Evolutionary conservation across 352 stramenopile genomes (phyloP).

Genomic region (Phytopythium mirpurense): DNA sequence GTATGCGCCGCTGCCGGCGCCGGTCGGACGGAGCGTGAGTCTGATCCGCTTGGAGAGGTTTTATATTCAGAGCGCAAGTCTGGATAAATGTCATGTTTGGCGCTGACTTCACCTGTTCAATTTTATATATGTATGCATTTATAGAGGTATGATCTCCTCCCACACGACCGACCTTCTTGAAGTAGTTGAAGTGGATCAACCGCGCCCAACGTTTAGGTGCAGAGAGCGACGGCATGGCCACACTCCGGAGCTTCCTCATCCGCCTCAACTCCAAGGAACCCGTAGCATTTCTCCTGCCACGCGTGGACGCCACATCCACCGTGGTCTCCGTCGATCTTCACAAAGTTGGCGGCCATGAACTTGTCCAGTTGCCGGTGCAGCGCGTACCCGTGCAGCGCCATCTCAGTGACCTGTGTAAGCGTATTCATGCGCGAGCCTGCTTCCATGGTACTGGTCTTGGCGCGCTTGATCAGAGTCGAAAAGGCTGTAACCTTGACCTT

Average conservation of each 20-base stretch:
- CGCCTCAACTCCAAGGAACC: background rate
- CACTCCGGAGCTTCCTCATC: background rate
- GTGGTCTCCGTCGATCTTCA: background rate
- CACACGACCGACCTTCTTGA: no score
- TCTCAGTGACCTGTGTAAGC: slow-evolving; percentile 3
- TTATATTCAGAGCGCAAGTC: background rate
- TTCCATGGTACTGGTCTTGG: background rate
- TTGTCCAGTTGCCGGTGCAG: slow-evolving; percentile 7
- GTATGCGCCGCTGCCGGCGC: background rate
- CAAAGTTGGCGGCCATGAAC: background rate
- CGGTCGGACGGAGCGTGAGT: no score
- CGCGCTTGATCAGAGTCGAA: background rate
- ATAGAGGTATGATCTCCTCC: background rate
- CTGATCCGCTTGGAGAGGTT: no score
- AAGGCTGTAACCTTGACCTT: background rate
- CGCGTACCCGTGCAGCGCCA: background rate
- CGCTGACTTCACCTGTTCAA: background rate
- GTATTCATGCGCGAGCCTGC: background rate
- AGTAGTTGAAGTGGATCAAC: background rate
- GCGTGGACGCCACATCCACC: background rate
- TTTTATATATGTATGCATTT: background rate
- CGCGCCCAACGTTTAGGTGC: background rate
- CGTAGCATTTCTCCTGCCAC: slow-evolving; percentile 1
- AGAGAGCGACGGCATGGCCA: background rate
- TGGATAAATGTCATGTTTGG: background rate